Evolutionary conservation across 495 filamentous ascomycete genomes (phyloP), one percentile per base, ranked within the genome.

Genomic region (Letharia lupina): DNA sequence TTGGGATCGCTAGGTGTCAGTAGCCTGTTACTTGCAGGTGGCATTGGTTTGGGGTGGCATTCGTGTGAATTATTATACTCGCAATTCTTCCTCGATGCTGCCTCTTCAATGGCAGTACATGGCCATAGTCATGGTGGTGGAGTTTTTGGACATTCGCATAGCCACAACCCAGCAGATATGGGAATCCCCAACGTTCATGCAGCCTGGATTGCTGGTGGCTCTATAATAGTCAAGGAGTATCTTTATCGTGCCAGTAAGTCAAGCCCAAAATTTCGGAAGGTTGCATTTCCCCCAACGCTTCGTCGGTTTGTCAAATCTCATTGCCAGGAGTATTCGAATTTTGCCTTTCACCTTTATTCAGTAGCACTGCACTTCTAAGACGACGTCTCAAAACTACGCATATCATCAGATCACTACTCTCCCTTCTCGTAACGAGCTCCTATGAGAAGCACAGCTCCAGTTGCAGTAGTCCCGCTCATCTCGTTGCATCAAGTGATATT

Each of bases 141-240:
- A 12, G 45, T 72, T 23, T 72, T 72, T 47, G 63, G 65, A 7
- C 75, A 77, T 54, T 63, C 66, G 0, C 77, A 80, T 68, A 85
- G 84, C 67, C 83, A 86, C 72, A 80, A 82, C 11, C 71, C 77
- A n/a, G 78, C 77, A 20, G 82, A 80, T 50, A 71, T 83, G 37
- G 89, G 85, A 0, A 67, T 70, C 54, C 94, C 94, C 0, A 93
- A 87, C 72, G 82, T 98, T 65, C 89, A 97, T 72, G 94, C 94
- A 12, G 93, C 91, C 23, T 98, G 94, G 94, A 76, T 98, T 33
- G 94, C 94, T n/a, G 90, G 83, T 20, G 92, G 90, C 6, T 94
- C 91, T 3, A 95, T 98, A 61, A 75, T 90, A 3, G 78, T 96
- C 63, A 98, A 98, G 78, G 94, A 98, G 75, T 98, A 93, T 89